Evolutionary conservation across 805 yeast genomes (phyloP).

Genomic region (Vanderwaltozyma verrucispora): DNA sequence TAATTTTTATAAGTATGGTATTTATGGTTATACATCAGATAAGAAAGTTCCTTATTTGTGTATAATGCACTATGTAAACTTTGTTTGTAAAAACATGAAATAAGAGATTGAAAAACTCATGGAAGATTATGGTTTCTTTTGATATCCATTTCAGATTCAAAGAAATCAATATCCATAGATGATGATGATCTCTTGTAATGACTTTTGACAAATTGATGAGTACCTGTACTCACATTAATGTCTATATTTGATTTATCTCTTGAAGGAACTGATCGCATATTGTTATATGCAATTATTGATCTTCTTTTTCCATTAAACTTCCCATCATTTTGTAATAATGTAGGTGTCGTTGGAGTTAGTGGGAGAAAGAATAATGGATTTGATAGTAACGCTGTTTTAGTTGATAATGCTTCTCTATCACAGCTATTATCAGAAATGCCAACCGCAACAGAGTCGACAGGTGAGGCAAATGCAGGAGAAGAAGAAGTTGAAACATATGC

Average conservation of each 20-base stretch:
- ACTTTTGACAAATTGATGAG: conserved; percentile 5
- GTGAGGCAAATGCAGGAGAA: conserved; percentile 17
- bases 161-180: conserved; percentile 19
- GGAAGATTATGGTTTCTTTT: conserved; percentile 7
- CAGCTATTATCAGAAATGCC: not conserved
- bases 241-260: not conserved
- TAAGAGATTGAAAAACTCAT: not conserved
- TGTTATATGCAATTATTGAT: conserved; percentile 1
- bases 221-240: not conserved
- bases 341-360: conserved; percentile 18
- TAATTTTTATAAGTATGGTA: not conserved
- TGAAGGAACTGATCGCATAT: conserved; percentile 3
- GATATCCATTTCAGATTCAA: conserved; percentile 9
- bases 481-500: conserved; percentile 9
- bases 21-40: not conserved
- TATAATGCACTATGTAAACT: not conserved
- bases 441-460: conserved; percentile 1
- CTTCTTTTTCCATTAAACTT: not conserved
- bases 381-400: conserved; percentile 5
- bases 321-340: conserved; percentile 4
- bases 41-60: not conserved
- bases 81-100: not conserved
- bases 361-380: conserved; percentile 12
- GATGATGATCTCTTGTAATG: conserved; percentile 22
- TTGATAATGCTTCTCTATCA: not conserved